Conservation (phyloP, 2,329 filamentous ascomycete species). For the Epichloe uncinata region DNA sequence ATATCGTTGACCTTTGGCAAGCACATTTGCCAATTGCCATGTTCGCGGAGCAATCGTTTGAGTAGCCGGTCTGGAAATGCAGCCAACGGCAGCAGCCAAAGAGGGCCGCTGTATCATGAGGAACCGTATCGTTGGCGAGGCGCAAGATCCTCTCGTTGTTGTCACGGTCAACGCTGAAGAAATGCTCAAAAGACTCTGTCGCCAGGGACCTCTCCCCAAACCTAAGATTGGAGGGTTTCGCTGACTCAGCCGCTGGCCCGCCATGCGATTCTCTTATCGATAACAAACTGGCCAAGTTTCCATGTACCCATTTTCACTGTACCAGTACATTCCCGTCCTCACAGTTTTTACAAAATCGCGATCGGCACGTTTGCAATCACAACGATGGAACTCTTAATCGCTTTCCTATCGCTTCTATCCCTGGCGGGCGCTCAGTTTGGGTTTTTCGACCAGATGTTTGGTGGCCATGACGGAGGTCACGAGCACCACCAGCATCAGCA, state of each 20-base stretch:
- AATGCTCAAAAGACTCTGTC: not conserved
- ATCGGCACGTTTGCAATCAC: not conserved
- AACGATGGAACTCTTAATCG: slow-evolving; percentile 22
- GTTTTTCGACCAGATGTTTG: slow-evolving; percentile 98
- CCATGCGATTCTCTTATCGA: not conserved
- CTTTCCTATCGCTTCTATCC: slow-evolving; percentile 46
- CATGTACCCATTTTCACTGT: no score
- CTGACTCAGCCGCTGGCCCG: not conserved
- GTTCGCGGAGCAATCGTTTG: not conserved
- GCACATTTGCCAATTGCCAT: slow-evolving; percentile 24
- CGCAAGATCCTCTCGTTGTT: not conserved
- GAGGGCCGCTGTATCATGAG: slow-evolving; percentile 33
- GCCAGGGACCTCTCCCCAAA: not conserved
- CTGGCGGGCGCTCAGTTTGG: slow-evolving; percentile 66
- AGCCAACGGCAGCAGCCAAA: slow-evolving; percentile 21
- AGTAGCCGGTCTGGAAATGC: not conserved
- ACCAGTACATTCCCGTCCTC: no score
- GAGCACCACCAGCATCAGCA: slow-evolving; percentile 34
- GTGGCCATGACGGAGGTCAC: slow-evolving; percentile 35
- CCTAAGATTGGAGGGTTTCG: slow-evolving; percentile 5
- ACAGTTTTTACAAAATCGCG: no score
- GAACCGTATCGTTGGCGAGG: slow-evolving; percentile 29
- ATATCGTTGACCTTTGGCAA: slow-evolving; percentile 37
- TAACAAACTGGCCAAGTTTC: not conserved
- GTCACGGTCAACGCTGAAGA: not conserved